Conservation (phyloP, 306 rosid genomes). For the Malus asiatica region DNA sequence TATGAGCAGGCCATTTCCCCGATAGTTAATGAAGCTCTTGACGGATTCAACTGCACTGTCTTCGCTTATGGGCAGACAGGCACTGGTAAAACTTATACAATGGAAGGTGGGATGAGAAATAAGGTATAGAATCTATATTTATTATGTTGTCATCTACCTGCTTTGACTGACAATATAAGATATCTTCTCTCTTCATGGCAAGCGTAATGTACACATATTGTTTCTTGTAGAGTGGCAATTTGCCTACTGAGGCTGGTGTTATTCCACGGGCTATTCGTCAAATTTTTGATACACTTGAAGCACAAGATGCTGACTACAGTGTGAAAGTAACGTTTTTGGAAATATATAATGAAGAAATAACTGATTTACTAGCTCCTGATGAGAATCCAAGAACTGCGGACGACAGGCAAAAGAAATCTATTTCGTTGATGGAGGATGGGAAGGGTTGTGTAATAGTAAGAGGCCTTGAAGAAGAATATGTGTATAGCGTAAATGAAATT, state of each 20-base stretch:
- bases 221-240: constrained; percentile 60
- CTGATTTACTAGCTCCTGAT: constrained; percentile 77
- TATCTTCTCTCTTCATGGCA: background rate
- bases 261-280: constrained; percentile 95
- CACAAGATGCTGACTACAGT: constrained; percentile 81
- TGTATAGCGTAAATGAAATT: constrained; percentile 71
- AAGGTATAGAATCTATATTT: constrained; percentile 77
- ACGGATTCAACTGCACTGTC: constrained; percentile 91
- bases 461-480: constrained; percentile 94
- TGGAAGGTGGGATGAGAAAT: constrained; percentile 94
- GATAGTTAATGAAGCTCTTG: constrained; percentile 87
- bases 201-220: background rate
- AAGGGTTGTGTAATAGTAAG: constrained; percentile 84
- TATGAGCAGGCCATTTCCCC: constrained; percentile 94
- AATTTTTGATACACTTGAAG: constrained; percentile 80
- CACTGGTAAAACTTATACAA: constrained; percentile 94
- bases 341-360: constrained; percentile 87
- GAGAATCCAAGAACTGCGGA: constrained; percentile 54
- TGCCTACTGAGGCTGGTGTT: constrained; percentile 88
- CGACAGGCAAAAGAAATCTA: constrained; percentile 69
- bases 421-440: constrained; percentile 87
- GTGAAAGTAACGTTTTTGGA: constrained; percentile 90
- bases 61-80: constrained; percentile 99
- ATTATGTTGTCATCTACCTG: background rate
- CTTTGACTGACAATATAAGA: background rate